Conservation (phyloP, 345 rosid genomes). For the Eucalyptus curtisii region DNA sequence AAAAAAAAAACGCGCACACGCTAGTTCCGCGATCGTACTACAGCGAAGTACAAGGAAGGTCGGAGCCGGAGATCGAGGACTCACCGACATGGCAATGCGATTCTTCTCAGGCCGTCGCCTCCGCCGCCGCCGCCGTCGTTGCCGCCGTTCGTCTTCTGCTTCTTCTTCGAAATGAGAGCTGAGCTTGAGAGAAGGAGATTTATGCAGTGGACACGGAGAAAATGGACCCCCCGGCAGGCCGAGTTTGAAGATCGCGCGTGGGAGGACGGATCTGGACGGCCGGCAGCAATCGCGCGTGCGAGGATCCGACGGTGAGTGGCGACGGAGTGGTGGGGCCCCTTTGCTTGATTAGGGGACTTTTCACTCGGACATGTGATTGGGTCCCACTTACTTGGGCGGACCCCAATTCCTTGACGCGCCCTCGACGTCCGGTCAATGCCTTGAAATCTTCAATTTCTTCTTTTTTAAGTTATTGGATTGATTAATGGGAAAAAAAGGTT, state of each 20-base stretch:
- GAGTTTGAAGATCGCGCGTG: not conserved
- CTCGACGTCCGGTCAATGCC: not conserved
- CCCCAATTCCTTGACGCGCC: not conserved
- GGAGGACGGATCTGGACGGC: not conserved
- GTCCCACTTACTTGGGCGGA: not conserved
- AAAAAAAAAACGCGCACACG: not conserved
- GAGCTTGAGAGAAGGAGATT: not conserved
- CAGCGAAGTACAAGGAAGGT: not conserved
- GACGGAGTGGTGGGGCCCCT: not conserved
- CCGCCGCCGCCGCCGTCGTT: not conserved
- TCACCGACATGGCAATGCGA: not conserved
- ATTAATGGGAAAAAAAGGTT: not conserved
- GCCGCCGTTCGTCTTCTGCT: not conserved
- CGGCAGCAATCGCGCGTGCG: conserved; percentile 9
- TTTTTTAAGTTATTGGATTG: not conserved
- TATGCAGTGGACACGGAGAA: not conserved
- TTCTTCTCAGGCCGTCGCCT: not conserved
- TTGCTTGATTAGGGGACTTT: not conserved
- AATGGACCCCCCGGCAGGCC: not conserved
- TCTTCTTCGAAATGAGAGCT: not conserved
- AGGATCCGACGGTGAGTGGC: not conserved
- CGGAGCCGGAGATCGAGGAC: not conserved
- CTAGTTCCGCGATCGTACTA: not conserved
- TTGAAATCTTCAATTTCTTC: not conserved
- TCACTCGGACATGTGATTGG: not conserved